These are phyloP conservation scores for Wakefieldia striispora DNA, from an alignment of 768 basidiomycete species.

Conservation along the genomic window DNA sequence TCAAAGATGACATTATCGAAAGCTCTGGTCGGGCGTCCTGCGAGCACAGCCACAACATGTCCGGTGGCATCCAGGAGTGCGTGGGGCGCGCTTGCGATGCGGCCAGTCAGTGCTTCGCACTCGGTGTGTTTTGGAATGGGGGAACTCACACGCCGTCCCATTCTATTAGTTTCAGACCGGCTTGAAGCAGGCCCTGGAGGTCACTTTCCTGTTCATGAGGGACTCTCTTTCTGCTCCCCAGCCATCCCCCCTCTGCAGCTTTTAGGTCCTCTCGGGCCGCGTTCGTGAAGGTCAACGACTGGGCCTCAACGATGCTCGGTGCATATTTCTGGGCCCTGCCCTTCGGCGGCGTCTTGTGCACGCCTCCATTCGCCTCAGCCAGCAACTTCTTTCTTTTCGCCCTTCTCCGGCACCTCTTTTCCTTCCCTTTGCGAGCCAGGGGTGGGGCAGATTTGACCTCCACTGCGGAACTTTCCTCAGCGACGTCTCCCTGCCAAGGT, in stretches of 20 bases:
- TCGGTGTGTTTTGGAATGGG: background rate
- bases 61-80: background rate
- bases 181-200: background rate
- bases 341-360: no score
- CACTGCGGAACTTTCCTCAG: no score
- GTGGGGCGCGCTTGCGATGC: background rate
- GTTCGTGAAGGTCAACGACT: no score
- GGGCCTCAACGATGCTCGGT: no score
- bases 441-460: no score
- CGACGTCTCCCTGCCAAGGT: no score
- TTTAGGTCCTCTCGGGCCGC: background rate
- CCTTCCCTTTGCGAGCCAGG: no score
- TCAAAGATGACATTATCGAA: background rate
- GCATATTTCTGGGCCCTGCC: no score
- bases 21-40: fast-evolving
- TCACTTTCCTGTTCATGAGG: background rate
- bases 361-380: no score
- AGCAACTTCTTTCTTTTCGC: no score
- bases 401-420: no score
- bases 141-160: constrained; percentile 5
- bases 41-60: background rate
- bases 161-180: background rate
- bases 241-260: constrained; percentile 1
- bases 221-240: background rate
- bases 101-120: no score